Base-by-base conservation (phyloP, 768 basidiomycete genomes). In the Ephemerocybe angulata region DNA sequence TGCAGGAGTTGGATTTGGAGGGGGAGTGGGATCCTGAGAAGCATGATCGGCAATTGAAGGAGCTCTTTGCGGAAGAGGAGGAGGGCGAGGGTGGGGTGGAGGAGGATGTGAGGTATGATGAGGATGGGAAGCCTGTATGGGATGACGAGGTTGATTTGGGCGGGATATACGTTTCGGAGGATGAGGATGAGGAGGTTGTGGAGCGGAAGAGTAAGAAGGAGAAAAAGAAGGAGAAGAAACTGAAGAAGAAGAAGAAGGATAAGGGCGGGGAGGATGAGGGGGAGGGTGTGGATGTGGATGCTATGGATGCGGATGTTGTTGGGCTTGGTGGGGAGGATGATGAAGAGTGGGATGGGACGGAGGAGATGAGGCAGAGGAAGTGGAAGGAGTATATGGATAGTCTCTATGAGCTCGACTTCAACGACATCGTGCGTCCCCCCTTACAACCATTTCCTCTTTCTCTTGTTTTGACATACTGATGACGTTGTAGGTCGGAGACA, bases 321-420 rank as follows among this genome's bases (percentile, higher is more conserved):
- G 37, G 46, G 19, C 27, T 40, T 19, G 60, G 49, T 12, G 68
- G 66, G 15, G 74, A 76, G 8, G 77, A 74, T 11, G 76, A 81
- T 33, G 83, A 84, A 19, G 88, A 90, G 58, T 90, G 89, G 86
- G 85, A 86, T 61, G 90, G 89, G 1, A 92, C 90, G n/a, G 90
- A 95, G 64, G 90, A 90, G 64, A 91, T 90, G 83, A 81, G 90
- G 51, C 93, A 93, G 69, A 76, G 79, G 49, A 87, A 87, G 63
- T 68, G 94, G 55, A 84, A 95, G 52, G 78, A 91, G 64, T 92
- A 95, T 63, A 89, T 98, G 88, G 88, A 93, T 57, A 90, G 93
- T 67, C 76, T 98, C 38, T 88, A 94, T 66, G 86, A 79, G 31
- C 77, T 98, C 17, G 96, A 98, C 57, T 96, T 98, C 74, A 98